These are phyloP conservation scores for Entomophthora muscae DNA, from an alignment of 371 early-diverging fungal genomes.

Conservation along the genomic window DNA sequence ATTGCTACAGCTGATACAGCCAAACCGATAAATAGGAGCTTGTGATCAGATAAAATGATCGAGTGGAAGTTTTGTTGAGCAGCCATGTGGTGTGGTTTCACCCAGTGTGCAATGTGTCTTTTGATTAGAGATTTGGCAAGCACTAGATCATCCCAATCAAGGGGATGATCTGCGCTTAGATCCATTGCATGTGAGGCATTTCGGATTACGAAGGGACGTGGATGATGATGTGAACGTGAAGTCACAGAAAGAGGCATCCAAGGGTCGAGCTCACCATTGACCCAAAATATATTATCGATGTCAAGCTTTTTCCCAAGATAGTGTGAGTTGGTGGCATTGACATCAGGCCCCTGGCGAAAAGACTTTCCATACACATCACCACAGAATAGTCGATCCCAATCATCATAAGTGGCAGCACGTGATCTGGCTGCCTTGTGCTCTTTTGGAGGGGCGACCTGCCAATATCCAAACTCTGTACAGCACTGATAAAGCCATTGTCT, in stretches of 20 bases:
- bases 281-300: background rate
- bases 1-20: too few species aligned
- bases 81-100: too few species aligned
- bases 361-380: constrained; percentile 4
- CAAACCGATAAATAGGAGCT: too few species aligned
- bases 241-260: constrained; percentile 5
- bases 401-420: background rate
- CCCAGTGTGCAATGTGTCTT: too few species aligned
- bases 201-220: constrained; percentile 4
- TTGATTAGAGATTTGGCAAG: too few species aligned
- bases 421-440: background rate
- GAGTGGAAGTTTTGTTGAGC: too few species aligned
- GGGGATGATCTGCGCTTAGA: too few species aligned
- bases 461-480: too few species aligned
- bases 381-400: background rate
- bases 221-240: constrained; percentile 15
- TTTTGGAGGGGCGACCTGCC: background rate
- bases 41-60: too few species aligned
- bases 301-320: background rate
- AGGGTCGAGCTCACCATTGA: constrained; percentile 1
- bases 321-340: background rate
- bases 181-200: constrained; percentile 10
- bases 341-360: constrained; percentile 10
- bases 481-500: background rate
- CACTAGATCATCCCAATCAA: too few species aligned